A percentile compares a stretch with the other conserved stretches of the same genome.
Conservation (phyloP, 2,329 filamentous ascomycete species). For the Sporothrix inflata region DNA sequence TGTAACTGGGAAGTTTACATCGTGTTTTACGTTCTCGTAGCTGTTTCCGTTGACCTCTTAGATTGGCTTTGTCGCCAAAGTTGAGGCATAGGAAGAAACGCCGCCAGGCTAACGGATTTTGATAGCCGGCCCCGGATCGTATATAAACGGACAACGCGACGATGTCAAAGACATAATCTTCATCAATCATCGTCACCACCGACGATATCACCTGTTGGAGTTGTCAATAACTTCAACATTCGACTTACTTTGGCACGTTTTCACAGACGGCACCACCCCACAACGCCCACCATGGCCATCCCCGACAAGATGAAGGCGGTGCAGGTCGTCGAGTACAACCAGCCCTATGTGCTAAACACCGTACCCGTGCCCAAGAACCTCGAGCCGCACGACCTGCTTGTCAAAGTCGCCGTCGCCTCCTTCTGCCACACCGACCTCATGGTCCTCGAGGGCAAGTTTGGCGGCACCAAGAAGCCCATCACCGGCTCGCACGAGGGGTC, state of each 20-base stretch:
- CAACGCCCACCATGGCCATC: slow-evolving; percentile 7
- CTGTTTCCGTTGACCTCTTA: background rate
- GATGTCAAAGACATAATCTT: background rate
- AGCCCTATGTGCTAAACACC: slow-evolving; percentile 21
- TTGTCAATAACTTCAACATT: too few species aligned
- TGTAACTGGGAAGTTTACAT: background rate
- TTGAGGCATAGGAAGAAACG: background rate
- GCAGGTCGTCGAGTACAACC: slow-evolving; percentile 21
- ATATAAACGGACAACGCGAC: background rate
- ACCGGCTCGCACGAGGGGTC: slow-evolving; percentile 62
- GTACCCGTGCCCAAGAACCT: slow-evolving; percentile 50
- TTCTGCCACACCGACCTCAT: slow-evolving; percentile 66
- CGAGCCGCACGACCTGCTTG: slow-evolving; percentile 57
- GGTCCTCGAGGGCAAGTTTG: slow-evolving; percentile 55
- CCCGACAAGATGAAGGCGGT: slow-evolving; percentile 15
- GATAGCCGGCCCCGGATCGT: slow-evolving; percentile 5
- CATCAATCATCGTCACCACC: background rate
- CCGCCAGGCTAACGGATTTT: background rate
- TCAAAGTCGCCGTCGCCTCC: slow-evolving; percentile 62
- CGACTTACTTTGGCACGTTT: background rate
- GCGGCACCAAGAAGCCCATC: slow-evolving; percentile 45
- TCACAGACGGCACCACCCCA: background rate
- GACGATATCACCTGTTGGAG: background rate
- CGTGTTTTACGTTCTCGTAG: background rate
- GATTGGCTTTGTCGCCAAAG: background rate